phyloP scores from a whole-genome alignment of 129 eudicot species.

The Lactuca saligna region DNA sequence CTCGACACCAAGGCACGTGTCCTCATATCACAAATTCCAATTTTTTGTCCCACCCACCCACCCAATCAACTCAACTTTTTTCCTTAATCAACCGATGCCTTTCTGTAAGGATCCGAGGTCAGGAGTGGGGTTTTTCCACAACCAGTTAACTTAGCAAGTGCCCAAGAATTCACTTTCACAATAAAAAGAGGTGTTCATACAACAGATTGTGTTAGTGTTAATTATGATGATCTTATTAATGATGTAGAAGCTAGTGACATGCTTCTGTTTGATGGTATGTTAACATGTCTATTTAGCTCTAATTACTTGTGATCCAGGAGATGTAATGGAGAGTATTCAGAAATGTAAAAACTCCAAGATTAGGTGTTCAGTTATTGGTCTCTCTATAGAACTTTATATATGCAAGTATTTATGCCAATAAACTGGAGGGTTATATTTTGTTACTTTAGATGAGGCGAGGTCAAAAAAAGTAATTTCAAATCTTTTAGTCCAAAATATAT shows the following conservation, averaged over 20 bases:
- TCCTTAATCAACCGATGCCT: neutral
- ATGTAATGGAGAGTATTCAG: constrained; percentile 79
- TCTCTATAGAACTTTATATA: constrained; percentile 87
- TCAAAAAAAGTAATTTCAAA: constrained; percentile 4
- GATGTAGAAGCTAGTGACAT: constrained; percentile 96
- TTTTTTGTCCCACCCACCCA: no score
- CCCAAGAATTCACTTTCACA: constrained; percentile 92
- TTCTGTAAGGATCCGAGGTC: constrained; percentile 85
- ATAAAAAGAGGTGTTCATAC: constrained; percentile 95
- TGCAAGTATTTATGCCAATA: constrained; percentile 90
- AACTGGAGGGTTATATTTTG: constrained; percentile 88
- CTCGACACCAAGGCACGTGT: constrained; percentile 86
- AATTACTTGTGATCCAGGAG: constrained; percentile 97
- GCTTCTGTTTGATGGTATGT: constrained; percentile 95
- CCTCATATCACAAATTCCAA: neutral
- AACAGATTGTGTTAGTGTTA: constrained; percentile 85
- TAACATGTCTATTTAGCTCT: constrained; percentile 57
- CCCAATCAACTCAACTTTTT: no score
- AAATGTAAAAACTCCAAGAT: constrained; percentile 84
- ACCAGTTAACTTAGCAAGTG: constrained; percentile 64
- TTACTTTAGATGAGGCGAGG: constrained; percentile 95
- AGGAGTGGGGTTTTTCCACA: constrained; percentile 96
- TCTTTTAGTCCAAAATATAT: neutral
- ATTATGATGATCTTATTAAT: constrained; percentile 94
- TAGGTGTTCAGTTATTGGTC: constrained; percentile 94